Percentiles rank a stretch among this genome's conserved stretches.
These are phyloP conservation scores for Debaryomyces coudertii DNA, from an alignment of 1,139 yeast species.

Conservation along the genomic window DNA sequence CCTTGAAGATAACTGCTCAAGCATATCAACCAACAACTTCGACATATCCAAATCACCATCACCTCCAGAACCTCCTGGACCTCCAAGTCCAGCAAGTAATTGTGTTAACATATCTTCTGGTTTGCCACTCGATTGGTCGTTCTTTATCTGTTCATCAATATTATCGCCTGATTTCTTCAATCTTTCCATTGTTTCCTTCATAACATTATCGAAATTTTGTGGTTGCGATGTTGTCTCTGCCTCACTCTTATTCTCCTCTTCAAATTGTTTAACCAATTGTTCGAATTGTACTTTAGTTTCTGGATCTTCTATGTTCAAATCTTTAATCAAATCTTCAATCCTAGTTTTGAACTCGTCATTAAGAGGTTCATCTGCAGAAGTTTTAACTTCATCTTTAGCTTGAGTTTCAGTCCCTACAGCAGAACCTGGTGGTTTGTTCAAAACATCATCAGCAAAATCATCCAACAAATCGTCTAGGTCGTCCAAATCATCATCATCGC, in stretches of 20 bases:
- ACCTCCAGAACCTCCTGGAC: constrained; percentile 42
- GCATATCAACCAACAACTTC: constrained; percentile 72
- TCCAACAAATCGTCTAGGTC: constrained; percentile 76
- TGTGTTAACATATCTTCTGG: constrained; percentile 67
- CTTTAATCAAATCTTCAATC: constrained; percentile 59
- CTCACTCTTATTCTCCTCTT: constrained; percentile 38
- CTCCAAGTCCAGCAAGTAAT: constrained; percentile 51
- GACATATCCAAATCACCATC: constrained; percentile 60
- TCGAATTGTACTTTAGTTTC: constrained; percentile 61
- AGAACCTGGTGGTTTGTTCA: constrained; percentile 64
- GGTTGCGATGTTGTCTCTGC: constrained; percentile 37
- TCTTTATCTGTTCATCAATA: constrained; percentile 64
- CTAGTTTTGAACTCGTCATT: constrained; percentile 52
- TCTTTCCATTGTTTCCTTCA: constrained; percentile 80
- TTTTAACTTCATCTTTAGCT: constrained; percentile 22
- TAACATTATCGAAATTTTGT: constrained; percentile 69
- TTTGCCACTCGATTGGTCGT: constrained; percentile 45
- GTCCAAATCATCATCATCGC: constrained; percentile 61
- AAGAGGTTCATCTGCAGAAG: constrained; percentile 27
- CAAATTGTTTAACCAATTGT: constrained; percentile 50
- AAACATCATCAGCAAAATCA: constrained; percentile 76
- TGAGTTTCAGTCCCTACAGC: constrained; percentile 18
- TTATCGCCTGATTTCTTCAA: constrained; percentile 69
- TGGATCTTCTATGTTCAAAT: constrained; percentile 60
- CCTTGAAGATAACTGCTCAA: constrained; percentile 82